These are phyloP conservation scores for Mucor saturninus DNA, from an alignment of 371 early-diverging fungal genomes.

Conservation along the genomic window DNA sequence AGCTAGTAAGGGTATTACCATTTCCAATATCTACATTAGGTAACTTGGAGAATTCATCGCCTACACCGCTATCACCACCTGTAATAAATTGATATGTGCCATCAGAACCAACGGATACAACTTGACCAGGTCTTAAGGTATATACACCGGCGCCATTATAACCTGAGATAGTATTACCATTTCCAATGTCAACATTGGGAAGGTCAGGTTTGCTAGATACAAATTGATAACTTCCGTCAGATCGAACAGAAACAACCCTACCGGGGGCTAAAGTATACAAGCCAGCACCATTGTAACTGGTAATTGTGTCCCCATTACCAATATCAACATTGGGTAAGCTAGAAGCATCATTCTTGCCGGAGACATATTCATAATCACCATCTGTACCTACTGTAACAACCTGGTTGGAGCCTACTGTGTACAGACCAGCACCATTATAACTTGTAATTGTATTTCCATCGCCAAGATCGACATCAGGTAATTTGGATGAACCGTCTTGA, in stretches of 20 bases:
- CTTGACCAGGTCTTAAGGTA: constrained; percentile 5
- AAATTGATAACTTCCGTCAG: neutral
- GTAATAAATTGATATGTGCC: neutral
- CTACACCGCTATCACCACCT: neutral
- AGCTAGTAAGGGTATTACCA: constrained; percentile 6
- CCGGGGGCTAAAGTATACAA: neutral
- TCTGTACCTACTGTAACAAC: neutral
- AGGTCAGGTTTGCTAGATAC: neutral
- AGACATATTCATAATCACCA: neutral
- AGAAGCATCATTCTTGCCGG: neutral
- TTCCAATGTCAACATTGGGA: no score
- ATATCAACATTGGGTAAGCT: neutral
- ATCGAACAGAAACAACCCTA: neutral
- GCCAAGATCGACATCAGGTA: neutral
- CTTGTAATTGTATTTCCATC: neutral
- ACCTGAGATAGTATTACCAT: neutral
- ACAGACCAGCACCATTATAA: constrained; percentile 10
- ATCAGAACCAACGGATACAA: constrained; percentile 1
- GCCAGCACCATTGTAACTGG: constrained; percentile 7
- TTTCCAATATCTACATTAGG: no score
- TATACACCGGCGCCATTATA: neutral
- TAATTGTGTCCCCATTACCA: neutral
- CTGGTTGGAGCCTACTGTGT: neutral
- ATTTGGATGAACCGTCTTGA: neutral
- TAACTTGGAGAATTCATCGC: neutral